Base-by-base conservation (phyloP, 1,284 basidiomycete species). In the Laetiporus sulphureus region DNA sequence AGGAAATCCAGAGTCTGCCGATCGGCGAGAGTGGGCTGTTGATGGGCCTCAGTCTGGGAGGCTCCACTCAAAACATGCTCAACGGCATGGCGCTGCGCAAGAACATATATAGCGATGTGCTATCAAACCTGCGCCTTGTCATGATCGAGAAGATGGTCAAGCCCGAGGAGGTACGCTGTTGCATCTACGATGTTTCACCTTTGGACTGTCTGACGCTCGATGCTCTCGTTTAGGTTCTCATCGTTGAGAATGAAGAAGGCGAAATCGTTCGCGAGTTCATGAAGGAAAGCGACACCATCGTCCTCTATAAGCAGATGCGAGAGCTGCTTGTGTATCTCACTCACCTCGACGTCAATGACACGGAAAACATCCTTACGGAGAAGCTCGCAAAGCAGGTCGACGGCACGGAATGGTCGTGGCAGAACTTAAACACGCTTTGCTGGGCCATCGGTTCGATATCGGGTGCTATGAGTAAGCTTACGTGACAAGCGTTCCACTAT, bases 401-500 rank as follows among this genome's bases (percentile, higher is more conserved):
- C 57, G 92, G 93, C 11, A 83, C 88, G 15, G 96, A 99, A 67
- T 99, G 96, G 96, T 96, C 92, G 24, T 99, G 96, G 96, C 89
- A 95, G 58, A 99, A 99, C 64, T 73, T 99, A 48, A 99, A 99
- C 68, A 99, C 96, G 2, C 79, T 99, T 13, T 99, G 96, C 65
- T 99, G 96, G 96, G 96, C 96, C 33, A 99, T 99, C 56, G 96
- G 96, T 45, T 98, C 94, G 3, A 99, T 99, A 51, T 98, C 95
- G 22, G 94, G 94, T 42, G 94, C 96, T 3, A 99, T 99, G 96
- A 97, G 92, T 92, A 59, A 63, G 86, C 76, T 16, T 15, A 43
- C 37, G 19, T 41, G 29, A 22, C 3, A 25, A 11, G 36, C 18
- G 21, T 42, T 10, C 36, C 35, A 36, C 52, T 47, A 32, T 50